A percentile compares a stretch with the other conserved stretches of the same genome.
Evolutionary conservation across 306 rosid genomes (phyloP).

Genomic region (Trifolium repens): DNA sequence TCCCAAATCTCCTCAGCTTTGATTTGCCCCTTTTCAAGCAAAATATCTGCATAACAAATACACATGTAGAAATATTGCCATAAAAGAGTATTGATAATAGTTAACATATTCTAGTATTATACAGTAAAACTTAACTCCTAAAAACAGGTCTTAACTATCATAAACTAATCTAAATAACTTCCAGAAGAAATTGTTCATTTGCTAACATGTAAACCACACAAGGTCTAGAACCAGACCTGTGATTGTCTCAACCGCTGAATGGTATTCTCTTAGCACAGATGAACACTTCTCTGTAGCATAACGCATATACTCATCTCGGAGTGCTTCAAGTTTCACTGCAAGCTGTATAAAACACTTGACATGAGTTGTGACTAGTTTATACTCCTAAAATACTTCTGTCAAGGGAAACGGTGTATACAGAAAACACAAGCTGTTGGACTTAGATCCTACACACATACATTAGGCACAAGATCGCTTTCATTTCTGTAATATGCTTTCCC

Average conservation of each 20-base stretch:
- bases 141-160: conserved; percentile 26
- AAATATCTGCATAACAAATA: conserved; percentile 70
- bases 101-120: conserved; percentile 25
- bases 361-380: conserved; percentile 40
- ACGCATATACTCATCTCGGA: conserved; percentile 94
- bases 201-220: conserved; percentile 39
- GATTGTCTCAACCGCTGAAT: conserved; percentile 87
- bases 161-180: conserved; percentile 33
- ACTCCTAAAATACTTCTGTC: conserved; percentile 23
- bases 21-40: conserved; percentile 83
- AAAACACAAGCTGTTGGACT: conserved; percentile 38
- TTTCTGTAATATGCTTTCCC: conserved; percentile 92
- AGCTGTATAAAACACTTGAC: conserved; percentile 63
- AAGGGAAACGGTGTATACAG: conserved; percentile 21
- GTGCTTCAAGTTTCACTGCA: conserved; percentile 89
- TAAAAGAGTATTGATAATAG: conserved; percentile 17
- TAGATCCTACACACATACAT: conserved; percentile 59
- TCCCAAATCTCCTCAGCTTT: conserved; percentile 85
- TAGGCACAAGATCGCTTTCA: conserved; percentile 85
- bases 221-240: conserved; percentile 64
- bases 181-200: conserved; percentile 26
- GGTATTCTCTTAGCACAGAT: conserved; percentile 72
- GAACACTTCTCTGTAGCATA: conserved; percentile 80
- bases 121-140: conserved; percentile 23
- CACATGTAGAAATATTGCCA: conserved; percentile 25